Conservation (phyloP, 179 eudicot species). For the Drosera spatulata region DNA sequence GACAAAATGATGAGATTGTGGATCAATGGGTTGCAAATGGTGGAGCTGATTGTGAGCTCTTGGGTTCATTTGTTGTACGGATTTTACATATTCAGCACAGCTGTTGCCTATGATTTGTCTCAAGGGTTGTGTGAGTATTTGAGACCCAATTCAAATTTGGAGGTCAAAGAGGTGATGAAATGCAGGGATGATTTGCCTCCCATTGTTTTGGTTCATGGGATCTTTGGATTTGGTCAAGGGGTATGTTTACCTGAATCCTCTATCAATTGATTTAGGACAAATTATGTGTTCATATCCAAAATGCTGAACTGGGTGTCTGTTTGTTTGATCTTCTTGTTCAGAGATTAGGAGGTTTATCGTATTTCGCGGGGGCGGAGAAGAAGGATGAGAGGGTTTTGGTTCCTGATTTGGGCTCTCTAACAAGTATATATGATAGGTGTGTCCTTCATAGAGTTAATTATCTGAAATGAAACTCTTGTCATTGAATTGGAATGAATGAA, state of each 20-base stretch:
- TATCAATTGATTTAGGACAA: neutral
- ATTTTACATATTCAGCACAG: slow-evolving; percentile 82
- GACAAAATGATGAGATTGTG: slow-evolving; percentile 50
- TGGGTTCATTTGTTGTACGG: slow-evolving; percentile 79
- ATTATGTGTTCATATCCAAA: neutral
- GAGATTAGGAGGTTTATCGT: slow-evolving; percentile 86
- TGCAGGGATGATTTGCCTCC: slow-evolving; percentile 51
- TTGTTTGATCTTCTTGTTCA: slow-evolving; percentile 11
- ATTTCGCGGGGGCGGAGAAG: slow-evolving; percentile 96
- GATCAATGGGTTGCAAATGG: slow-evolving; percentile 39
- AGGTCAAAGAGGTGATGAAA: slow-evolving; percentile 18
- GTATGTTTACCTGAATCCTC: slow-evolving; percentile 21
- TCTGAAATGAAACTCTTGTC: too few relatives aligned
- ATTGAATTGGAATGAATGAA: too few relatives aligned
- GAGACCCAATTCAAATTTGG: slow-evolving; percentile 29
- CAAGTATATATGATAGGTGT: slow-evolving; percentile 87
- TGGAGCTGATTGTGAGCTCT: slow-evolving; percentile 73
- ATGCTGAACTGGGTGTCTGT: slow-evolving; percentile 4
- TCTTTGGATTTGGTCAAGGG: slow-evolving; percentile 96
- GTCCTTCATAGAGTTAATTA: neutral
- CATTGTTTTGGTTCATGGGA: slow-evolving; percentile 83
- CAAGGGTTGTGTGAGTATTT: slow-evolving; percentile 41
- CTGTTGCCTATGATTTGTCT: slow-evolving; percentile 74
- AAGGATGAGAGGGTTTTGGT: slow-evolving; percentile 94
- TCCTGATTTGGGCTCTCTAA: slow-evolving; percentile 94